Base-by-base conservation (phyloP, 345 rosid genomes). In the Euclidium syriacum region DNA sequence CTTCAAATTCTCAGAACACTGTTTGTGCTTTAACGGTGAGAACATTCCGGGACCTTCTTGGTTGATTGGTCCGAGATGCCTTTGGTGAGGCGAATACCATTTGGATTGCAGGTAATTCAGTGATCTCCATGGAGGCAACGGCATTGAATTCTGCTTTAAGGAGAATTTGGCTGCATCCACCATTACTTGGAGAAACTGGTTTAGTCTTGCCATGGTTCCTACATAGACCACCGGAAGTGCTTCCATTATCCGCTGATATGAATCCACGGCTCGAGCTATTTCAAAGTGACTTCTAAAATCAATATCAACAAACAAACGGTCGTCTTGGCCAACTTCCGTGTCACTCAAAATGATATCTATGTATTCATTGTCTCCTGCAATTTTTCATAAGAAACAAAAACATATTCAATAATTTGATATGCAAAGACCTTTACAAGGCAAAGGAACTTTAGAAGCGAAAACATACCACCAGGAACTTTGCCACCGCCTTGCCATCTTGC, bases 101-200 rank as follows among this genome's bases (percentile, higher is more conserved):
- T 92, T 89, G 2, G 95, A 88, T 62, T 81, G 83, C 76, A 92
- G 72, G 68, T 92, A 89, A 50, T 84, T 80, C 5, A 89, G 73
- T 3, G 98, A 89, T 67, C 98, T 83, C 98, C 98, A 92, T 0
- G 98, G 98, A 65, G 98, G 98, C 36, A 92, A 77, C 7, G 94
- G 91, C 98, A 92, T 92, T 3, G 96, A 87, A 41, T 87, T 87
- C 72, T 89, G 95, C 73, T 84, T 83, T n/a, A 91, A 84, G 2
- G 98, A 92, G 46, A 69, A 81, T 64, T 73, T 81, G 7, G 94
- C 85, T 29, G 94, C 96, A 19, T 92, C 96, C 17, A 78, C 96
- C 98, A 92, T 92, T 10, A 81, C 90, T 50, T 82, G 88, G 41
- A 92, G 98, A 52, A 74, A 85, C 67, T 83, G 87, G 68, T 78